Conservation (phyloP, 2,329 filamentous ascomycete species). For the Colletotrichum paranaense region DNA sequence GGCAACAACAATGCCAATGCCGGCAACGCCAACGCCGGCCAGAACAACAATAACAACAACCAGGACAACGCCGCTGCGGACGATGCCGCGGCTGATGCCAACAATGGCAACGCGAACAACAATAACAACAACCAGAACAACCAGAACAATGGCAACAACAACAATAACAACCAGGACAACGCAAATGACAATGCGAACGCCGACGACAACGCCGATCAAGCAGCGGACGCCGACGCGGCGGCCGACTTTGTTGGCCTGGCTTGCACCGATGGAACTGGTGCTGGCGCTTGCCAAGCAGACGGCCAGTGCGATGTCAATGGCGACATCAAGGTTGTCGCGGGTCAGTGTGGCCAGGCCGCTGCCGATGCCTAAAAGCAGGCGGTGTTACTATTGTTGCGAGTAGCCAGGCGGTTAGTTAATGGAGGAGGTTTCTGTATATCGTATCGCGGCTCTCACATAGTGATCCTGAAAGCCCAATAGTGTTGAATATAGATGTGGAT, state of each 20-base stretch:
- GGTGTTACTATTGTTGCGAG: neutral
- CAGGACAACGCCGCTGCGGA: neutral
- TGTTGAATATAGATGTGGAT: neutral
- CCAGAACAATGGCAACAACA: neutral
- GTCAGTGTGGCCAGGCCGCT: conserved; percentile 20
- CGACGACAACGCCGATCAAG: neutral
- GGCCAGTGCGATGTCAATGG: conserved; percentile 30
- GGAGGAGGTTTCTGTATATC: neutral
- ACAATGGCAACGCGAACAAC: neutral
- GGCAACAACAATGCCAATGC: neutral
- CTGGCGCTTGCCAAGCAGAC: conserved; percentile 19
- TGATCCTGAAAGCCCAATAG: too few relatives aligned
- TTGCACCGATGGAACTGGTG: conserved; percentile 24
- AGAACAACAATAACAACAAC: neutral
- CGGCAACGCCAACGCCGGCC: neutral
- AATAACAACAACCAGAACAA: neutral
- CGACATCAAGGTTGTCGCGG: conserved; percentile 10
- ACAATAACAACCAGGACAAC: neutral
- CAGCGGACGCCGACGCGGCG: conserved; percentile 1
- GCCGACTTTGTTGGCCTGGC: conserved; percentile 27
- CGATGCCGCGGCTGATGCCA: neutral
- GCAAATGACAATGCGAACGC: neutral
- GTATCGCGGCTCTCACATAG: neutral
- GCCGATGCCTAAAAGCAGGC: neutral
- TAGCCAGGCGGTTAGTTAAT: neutral